A percentile compares a stretch with the other conserved stretches of the same genome.
These are phyloP conservation scores for Fusarium chaquense DNA, from an alignment of 2,329 filamentous ascomycete genomes.

Conservation along the genomic window DNA sequence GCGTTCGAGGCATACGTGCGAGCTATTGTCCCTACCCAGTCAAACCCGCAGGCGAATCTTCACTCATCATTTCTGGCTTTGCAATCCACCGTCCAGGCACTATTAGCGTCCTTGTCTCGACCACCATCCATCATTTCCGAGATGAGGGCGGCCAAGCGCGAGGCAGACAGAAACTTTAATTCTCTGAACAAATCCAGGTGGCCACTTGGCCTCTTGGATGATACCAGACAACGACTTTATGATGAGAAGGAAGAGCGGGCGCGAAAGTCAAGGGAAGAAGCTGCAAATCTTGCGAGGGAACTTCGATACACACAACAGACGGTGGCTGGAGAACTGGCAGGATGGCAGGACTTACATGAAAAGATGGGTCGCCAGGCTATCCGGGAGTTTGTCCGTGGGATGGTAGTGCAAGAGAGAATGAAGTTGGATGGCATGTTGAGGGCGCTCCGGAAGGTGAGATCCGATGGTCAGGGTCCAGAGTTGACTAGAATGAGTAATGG, in stretches of 20 bases:
- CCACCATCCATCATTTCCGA: slow-evolving; percentile 82
- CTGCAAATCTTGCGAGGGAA: slow-evolving; percentile 81
- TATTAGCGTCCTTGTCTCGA: slow-evolving; percentile 81
- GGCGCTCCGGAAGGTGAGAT: slow-evolving; percentile 74
- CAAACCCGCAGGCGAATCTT: slow-evolving; percentile 78
- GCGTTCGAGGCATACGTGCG: slow-evolving; percentile 80
- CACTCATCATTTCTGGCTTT: slow-evolving; percentile 82
- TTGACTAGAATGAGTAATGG: slow-evolving; percentile 31
- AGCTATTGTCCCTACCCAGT: slow-evolving; percentile 74
- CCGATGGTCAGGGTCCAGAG: slow-evolving; percentile 25
- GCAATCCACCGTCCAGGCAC: slow-evolving; percentile 85
- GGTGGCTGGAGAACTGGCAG: slow-evolving; percentile 89
- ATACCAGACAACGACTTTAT: slow-evolving; percentile 83
- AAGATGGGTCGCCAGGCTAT: slow-evolving; percentile 80
- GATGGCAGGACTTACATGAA: slow-evolving; percentile 92
- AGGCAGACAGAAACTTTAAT: slow-evolving; percentile 81
- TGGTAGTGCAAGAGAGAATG: slow-evolving; percentile 83
- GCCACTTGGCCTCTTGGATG: slow-evolving; percentile 86
- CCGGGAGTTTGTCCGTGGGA: slow-evolving; percentile 78
- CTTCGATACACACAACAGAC: slow-evolving; percentile 93
- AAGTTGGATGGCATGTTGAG: slow-evolving; percentile 83
- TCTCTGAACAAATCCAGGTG: slow-evolving; percentile 81
- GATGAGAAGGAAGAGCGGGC: slow-evolving; percentile 88
- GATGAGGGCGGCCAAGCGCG: slow-evolving; percentile 79
- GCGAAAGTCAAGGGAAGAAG: slow-evolving; percentile 75